phyloP scores from a whole-genome alignment of 1,284 basidiomycete species.

The Naganishia sp. region DNA sequence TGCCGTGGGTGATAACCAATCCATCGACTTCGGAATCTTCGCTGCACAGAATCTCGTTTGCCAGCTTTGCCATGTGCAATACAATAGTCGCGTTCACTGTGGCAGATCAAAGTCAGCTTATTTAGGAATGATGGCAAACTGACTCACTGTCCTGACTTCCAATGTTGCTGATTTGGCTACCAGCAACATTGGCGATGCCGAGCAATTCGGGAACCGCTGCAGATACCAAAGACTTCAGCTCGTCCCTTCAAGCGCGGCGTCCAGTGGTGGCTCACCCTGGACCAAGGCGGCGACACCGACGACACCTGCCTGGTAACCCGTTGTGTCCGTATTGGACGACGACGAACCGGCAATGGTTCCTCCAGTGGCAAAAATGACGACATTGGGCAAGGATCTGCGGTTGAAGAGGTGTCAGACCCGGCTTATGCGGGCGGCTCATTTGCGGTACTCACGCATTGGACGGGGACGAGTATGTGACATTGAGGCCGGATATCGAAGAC shows the following conservation, averaged over 20 bases:
- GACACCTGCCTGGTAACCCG: conserved; percentile 35
- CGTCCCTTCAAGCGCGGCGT: neutral
- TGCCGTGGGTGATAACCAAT: conserved; percentile 40
- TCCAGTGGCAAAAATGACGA: conserved; percentile 41
- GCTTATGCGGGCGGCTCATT: neutral
- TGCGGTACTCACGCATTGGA: conserved; percentile 32
- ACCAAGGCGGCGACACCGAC: conserved; percentile 39
- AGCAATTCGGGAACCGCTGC: conserved; percentile 25
- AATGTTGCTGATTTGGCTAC: conserved; percentile 31
- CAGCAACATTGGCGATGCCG: conserved; percentile 26
- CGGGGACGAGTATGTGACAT: conserved; percentile 38
- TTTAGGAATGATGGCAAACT: conserved; percentile 15
- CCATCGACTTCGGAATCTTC: conserved; percentile 38
- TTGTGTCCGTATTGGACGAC: conserved; percentile 31
- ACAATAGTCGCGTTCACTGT: conserved; percentile 39
- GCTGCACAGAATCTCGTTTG: conserved; percentile 41
- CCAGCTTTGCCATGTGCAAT: conserved; percentile 38
- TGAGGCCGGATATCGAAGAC: conserved; percentile 30
- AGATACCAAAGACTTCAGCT: neutral
- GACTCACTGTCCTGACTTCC: conserved; percentile 28
- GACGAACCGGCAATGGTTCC: conserved; percentile 42
- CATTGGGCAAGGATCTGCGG: conserved; percentile 36
- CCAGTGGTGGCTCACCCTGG: conserved; percentile 21
- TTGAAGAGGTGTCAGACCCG: too few relatives aligned
- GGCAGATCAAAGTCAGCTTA: conserved; percentile 20